Percentiles rank a stretch among this genome's conserved stretches.
phyloP scores from a whole-genome alignment of 2,329 filamentous ascomycete species.

The Pseudocercospora macadamiae region DNA sequence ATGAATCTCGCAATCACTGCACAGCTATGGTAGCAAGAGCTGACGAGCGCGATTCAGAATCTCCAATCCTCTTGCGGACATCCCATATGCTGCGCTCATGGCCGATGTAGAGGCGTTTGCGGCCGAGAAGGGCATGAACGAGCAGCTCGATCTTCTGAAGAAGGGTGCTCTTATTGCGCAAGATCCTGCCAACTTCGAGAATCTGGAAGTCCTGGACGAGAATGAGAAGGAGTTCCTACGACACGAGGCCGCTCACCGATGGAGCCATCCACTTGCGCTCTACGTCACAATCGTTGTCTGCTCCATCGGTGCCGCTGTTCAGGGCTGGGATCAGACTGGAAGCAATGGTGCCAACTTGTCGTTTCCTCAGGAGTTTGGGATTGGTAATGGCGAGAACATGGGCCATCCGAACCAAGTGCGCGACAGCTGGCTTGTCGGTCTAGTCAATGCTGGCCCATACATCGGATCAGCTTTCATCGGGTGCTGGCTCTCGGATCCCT shows the following conservation, averaged over 20 bases:
- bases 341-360: not conserved
- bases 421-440: conserved; percentile 54
- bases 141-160: conserved; percentile 47
- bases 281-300: not conserved
- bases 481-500: conserved; percentile 66
- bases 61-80: conserved; percentile 58
- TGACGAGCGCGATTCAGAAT: conserved; percentile 33
- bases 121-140: conserved; percentile 46
- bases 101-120: conserved; percentile 60
- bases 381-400: not conserved
- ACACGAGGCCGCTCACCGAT: conserved; percentile 51
- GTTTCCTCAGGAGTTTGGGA: not conserved
- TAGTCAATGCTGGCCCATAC: conserved; percentile 52
- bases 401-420: conserved; percentile 35
- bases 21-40: too few relatives aligned
- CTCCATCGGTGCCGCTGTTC: not conserved
- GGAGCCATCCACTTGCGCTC: not conserved
- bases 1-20: not conserved
- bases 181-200: conserved; percentile 51
- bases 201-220: conserved; percentile 47
- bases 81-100: conserved; percentile 57
- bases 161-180: conserved; percentile 56
- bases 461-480: conserved; percentile 61
- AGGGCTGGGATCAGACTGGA: not conserved
- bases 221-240: conserved; percentile 47